Percentiles rank a stretch among this genome's conserved stretches.
Conservation (phyloP, 805 yeast species). For the Kregervanrija pseudodelftensis region DNA sequence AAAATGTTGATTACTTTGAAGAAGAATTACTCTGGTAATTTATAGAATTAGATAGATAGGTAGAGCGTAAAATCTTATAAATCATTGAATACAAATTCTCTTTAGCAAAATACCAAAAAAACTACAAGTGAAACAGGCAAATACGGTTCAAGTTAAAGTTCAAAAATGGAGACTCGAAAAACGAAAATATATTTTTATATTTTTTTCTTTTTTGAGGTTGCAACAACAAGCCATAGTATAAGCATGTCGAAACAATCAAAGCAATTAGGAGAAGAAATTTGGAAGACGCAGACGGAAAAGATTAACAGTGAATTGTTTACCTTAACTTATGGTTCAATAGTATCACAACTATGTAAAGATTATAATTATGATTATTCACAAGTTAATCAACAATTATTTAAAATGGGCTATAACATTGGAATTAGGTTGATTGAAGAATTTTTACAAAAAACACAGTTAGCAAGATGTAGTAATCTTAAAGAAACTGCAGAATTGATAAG, state of each 20-base stretch:
- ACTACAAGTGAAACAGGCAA: neutral
- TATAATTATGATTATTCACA: slow-evolving; percentile 64
- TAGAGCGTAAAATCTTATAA: too few relatives aligned
- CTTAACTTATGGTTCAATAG: slow-evolving; percentile 91
- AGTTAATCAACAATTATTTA: slow-evolving; percentile 78
- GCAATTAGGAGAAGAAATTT: slow-evolving; percentile 74
- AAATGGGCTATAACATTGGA: slow-evolving; percentile 96
- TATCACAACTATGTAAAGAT: slow-evolving; percentile 84
- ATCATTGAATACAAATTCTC: neutral
- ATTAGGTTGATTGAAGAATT: slow-evolving; percentile 87
- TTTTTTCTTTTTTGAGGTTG: too few relatives aligned
- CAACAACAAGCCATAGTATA: neutral
- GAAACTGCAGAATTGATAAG: slow-evolving; percentile 85
- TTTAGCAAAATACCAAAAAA: neutral
- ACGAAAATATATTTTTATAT: neutral
- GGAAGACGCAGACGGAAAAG: slow-evolving; percentile 85
- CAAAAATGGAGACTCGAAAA: neutral
- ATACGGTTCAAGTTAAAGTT: neutral
- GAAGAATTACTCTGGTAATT: slow-evolving; percentile 31
- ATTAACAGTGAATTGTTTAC: slow-evolving; percentile 90
- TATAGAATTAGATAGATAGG: too few relatives aligned
- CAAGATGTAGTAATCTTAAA: slow-evolving; percentile 69
- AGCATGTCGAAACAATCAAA: slow-evolving; percentile 1
- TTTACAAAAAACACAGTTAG: slow-evolving; percentile 78
- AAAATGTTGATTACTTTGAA: slow-evolving; percentile 30